Evolutionary conservation across 805 yeast genomes (phyloP), one percentile per base, ranked within the genome.

Genomic region (Wickerhamiella azyma): DNA sequence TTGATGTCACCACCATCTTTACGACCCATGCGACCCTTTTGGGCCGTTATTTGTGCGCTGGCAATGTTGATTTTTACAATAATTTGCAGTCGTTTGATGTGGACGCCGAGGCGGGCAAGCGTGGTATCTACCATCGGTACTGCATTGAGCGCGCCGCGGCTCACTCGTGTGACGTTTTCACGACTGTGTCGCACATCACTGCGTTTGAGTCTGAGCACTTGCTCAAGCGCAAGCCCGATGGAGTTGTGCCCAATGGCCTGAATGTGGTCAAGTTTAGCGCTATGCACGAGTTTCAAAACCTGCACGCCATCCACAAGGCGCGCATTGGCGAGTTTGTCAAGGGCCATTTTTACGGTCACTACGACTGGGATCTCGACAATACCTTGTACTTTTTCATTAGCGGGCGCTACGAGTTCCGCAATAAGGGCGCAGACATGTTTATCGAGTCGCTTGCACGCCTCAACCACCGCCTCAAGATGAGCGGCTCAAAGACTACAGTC

Each of bases 131-230:
- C 66, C 98, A 89, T 63, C 75, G 98, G 52, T 92, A 89, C 64
- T 89, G 98, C 65, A 82, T 89, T 53, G 98, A 89, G 68, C 75
- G 98, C 49, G 88, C 94, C 7, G 96, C 96, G 13, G 86, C 96
- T 14, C 97, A 89, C 62, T 74, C 92, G 11, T 85, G 94, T 6
- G 98, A 89, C 63, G 98, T 89, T 18, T 89, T 89, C 68, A 89
- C 98, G 32, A 92, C 98, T 0, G 98, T 89, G 9, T 85, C 95
- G 9, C 94, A 89, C 60, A 92, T 89, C 56, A 89, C 98, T n/a
- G 97, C 97, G 1, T 83, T 77, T 59, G 98, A 89, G 65, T 71
- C 89, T 6, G 97, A 89, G 66, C 94, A 88, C 63, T 70, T 89
- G 63, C 72, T 89, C 54, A 92, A 89, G 60, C 75, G 98, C 52